phyloP scores from a whole-genome alignment of 2,329 filamentous ascomycete genomes.

The Hymenoscyphus salicellus region DNA sequence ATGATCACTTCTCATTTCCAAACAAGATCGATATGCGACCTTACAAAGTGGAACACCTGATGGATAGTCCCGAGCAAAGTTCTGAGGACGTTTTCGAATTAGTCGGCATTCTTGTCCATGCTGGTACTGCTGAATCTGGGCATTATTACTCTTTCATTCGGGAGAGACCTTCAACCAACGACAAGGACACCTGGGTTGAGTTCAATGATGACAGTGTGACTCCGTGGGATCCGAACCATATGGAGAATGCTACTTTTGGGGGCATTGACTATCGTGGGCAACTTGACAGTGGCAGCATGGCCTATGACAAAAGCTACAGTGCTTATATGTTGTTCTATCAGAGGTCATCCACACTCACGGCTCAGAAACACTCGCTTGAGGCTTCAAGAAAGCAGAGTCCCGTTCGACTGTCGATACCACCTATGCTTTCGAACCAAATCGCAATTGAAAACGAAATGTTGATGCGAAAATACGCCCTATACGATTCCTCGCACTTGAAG shows the following conservation, averaged over 20 bases:
- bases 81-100: constrained; percentile 82
- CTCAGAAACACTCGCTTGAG: constrained; percentile 49
- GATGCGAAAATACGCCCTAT: constrained; percentile 74
- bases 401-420: constrained; percentile 46
- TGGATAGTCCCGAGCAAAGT: constrained; percentile 53
- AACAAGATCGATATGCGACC: constrained; percentile 78
- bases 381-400: constrained; percentile 38
- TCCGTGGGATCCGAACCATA: constrained; percentile 68
- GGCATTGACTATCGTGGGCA: constrained; percentile 56
- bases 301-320: constrained; percentile 71
- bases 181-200: constrained; percentile 69
- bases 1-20: constrained; percentile 91
- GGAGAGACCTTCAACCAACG: constrained; percentile 60
- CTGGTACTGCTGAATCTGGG: constrained; percentile 86
- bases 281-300: constrained; percentile 45
- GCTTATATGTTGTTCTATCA: constrained; percentile 99
- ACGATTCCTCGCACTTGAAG: constrained; percentile 66
- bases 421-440: constrained; percentile 57
- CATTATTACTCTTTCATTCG: constrained; percentile 97
- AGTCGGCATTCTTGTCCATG: constrained; percentile 91
- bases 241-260: constrained; percentile 79
- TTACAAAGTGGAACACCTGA: constrained; percentile 84
- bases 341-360: constrained; percentile 63
- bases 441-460: constrained; percentile 68
- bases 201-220: constrained; percentile 90